Percentiles rank a stretch among this genome's conserved stretches.
phyloP scores from a whole-genome alignment of 306 rosid species.

The Castanea crenata region DNA sequence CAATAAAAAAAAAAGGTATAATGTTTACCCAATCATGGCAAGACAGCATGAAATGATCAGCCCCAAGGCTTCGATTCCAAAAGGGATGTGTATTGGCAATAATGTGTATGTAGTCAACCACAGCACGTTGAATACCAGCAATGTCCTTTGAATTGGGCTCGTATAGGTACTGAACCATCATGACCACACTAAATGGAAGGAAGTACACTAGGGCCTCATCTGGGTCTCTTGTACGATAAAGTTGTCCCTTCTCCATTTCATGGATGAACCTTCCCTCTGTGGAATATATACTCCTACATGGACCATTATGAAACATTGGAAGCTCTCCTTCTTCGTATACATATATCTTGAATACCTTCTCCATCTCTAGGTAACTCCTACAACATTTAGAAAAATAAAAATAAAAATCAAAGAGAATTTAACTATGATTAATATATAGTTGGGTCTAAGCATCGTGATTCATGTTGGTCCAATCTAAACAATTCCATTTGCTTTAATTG shows the following conservation, averaged over 20 bases:
- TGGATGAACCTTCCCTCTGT: slow-evolving; percentile 52
- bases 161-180: slow-evolving; percentile 41
- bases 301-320: slow-evolving; percentile 51
- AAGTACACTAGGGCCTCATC: slow-evolving; percentile 45
- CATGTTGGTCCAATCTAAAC: too few species aligned
- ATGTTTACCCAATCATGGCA: slow-evolving; percentile 58
- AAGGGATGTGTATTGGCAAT: slow-evolving; percentile 43
- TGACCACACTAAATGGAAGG: slow-evolving; percentile 51
- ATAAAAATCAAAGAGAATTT: not conserved
- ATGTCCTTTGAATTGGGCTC: not conserved
- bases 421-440: not conserved
- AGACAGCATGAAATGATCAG: slow-evolving; percentile 66
- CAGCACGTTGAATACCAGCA: slow-evolving; percentile 14
- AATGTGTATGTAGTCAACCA: slow-evolving; percentile 38
- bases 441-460: too few species aligned
- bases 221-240: slow-evolving; percentile 46
- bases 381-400: not conserved
- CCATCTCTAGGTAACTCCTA: slow-evolving; percentile 69
- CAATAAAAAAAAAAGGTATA: too few species aligned
- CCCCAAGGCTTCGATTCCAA: slow-evolving; percentile 55
- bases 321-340: slow-evolving; percentile 66
- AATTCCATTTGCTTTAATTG: too few species aligned
- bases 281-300: slow-evolving; percentile 44
- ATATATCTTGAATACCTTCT: slow-evolving; percentile 51
- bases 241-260: slow-evolving; percentile 49